These are phyloP conservation scores for Somion occarium DNA, from an alignment of 1,284 basidiomycete genomes.

Conservation along the genomic window DNA sequence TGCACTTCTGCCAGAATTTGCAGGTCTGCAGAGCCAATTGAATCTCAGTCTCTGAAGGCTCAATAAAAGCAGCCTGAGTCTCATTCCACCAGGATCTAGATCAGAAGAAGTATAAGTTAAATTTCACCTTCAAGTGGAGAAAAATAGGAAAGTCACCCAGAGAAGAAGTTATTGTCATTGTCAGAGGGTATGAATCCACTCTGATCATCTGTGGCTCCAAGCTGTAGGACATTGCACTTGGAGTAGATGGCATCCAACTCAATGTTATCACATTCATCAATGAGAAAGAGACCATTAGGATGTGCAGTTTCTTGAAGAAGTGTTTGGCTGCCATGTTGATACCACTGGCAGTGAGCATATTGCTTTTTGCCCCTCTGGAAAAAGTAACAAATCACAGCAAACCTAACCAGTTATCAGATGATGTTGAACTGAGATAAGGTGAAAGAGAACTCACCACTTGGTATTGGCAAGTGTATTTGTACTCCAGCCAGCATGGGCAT, in stretches of 20 bases:
- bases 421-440: slow-evolving; percentile 4
- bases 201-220: slow-evolving; percentile 39
- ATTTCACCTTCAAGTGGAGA: not conserved
- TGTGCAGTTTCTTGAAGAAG: slow-evolving; percentile 61
- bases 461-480: slow-evolving; percentile 42
- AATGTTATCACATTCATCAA: slow-evolving; percentile 50
- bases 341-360: slow-evolving; percentile 64
- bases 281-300: slow-evolving; percentile 48
- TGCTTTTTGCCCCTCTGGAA: slow-evolving; percentile 39
- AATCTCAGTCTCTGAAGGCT: slow-evolving; percentile 34
- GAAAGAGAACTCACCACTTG: slow-evolving; percentile 40
- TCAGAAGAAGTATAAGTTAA: not conserved
- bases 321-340: slow-evolving; percentile 59
- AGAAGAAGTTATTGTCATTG: slow-evolving; percentile 48
- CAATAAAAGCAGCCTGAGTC: slow-evolving; percentile 36
- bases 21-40: slow-evolving; percentile 28
- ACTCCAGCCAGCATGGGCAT: slow-evolving; percentile 35
- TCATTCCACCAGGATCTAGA: slow-evolving; percentile 36
- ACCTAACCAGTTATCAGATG: slow-evolving; percentile 38
- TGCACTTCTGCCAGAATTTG: slow-evolving; percentile 35
- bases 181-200: slow-evolving; percentile 33
- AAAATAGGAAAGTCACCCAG: slow-evolving; percentile 32
- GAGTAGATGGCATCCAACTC: slow-evolving; percentile 47
- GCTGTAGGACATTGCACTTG: slow-evolving; percentile 44
- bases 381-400: slow-evolving; percentile 57